These are phyloP conservation scores for Fraxinus anomala DNA, from an alignment of 257 asterid species.

Conservation along the genomic window DNA sequence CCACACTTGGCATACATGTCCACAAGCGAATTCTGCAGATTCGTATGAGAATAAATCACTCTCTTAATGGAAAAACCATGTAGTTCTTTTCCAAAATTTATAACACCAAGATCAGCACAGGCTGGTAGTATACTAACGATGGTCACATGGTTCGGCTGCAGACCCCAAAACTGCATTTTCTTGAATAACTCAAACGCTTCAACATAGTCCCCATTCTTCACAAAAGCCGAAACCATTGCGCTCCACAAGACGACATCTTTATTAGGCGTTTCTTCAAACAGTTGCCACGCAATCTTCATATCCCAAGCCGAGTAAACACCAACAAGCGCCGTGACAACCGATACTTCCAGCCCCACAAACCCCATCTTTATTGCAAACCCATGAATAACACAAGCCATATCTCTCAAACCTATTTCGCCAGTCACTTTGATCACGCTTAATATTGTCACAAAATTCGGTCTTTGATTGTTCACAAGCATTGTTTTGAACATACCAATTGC, in stretches of 20 bases:
- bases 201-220: conserved; percentile 45
- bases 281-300: conserved; percentile 40
- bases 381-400: conserved; percentile 48
- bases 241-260: conserved; percentile 72
- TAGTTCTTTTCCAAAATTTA: conserved; percentile 60
- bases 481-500: conserved; percentile 64
- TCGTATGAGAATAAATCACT: conserved; percentile 28
- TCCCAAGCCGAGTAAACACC: conserved; percentile 69
- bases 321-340: conserved; percentile 65
- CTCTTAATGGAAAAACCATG: conserved; percentile 65
- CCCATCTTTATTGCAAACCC: conserved; percentile 59
- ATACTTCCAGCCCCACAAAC: conserved; percentile 43
- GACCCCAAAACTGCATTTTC: conserved; percentile 46
- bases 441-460: conserved; percentile 63
- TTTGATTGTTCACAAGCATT: conserved; percentile 49
- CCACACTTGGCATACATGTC: conserved; percentile 73
- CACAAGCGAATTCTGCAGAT: conserved; percentile 55
- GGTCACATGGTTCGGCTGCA: conserved; percentile 62
- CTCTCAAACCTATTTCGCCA: conserved; percentile 37
- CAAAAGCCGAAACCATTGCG: conserved; percentile 67
- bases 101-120: conserved; percentile 59
- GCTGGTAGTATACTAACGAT: conserved; percentile 63
- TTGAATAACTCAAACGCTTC: conserved; percentile 54
- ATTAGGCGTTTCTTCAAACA: conserved; percentile 41
- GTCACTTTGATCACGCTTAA: conserved; percentile 51